Evolutionary conservation across 352 stramenopile species (phyloP).

Genomic region (Thalassiosira ordinaria): DNA sequence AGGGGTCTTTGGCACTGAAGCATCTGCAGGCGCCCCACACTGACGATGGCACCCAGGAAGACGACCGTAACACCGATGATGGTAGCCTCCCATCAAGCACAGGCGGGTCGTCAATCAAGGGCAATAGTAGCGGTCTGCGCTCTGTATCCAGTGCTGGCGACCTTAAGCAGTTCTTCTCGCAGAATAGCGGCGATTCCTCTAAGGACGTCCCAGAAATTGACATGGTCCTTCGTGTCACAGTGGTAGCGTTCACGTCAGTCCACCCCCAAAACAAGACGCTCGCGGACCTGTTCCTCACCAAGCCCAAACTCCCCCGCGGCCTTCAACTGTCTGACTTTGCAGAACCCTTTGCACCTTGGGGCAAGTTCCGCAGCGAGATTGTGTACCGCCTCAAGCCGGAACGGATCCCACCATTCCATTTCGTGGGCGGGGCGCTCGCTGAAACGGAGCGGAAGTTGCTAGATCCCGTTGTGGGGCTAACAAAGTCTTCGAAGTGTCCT

Average conservation of each 20-base stretch:
- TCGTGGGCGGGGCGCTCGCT: slow-evolving; percentile 57
- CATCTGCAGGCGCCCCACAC: slow-evolving; percentile 1
- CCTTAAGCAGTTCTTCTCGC: not conserved
- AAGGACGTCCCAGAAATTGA: slow-evolving; percentile 22
- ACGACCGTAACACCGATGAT: slow-evolving; percentile 30
- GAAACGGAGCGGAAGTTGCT: slow-evolving; percentile 70
- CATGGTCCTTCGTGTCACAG: slow-evolving; percentile 44
- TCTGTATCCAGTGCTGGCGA: slow-evolving; percentile 16
- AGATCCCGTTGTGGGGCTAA: slow-evolving; percentile 64
- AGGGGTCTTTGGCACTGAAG: slow-evolving; percentile 41
- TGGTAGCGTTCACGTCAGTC: slow-evolving; percentile 70
- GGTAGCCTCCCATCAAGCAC: slow-evolving; percentile 23
- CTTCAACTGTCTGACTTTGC: slow-evolving; percentile 57
- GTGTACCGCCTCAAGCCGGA: slow-evolving; percentile 63
- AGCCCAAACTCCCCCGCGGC: slow-evolving; percentile 58
- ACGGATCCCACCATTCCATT: slow-evolving; percentile 63
- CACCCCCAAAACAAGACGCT: slow-evolving; percentile 83
- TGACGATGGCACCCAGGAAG: slow-evolving; percentile 34
- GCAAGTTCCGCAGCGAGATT: slow-evolving; percentile 62
- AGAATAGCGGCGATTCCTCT: slow-evolving; percentile 16
- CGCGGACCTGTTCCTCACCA: slow-evolving; percentile 75
- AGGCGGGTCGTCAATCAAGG: slow-evolving; percentile 19
- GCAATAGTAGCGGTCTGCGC: too few species aligned
- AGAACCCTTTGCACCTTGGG: slow-evolving; percentile 59
- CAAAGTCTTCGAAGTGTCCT: slow-evolving; percentile 72